A percentile compares a stretch with the other conserved stretches of the same genome.
Conservation (phyloP, 495 filamentous ascomycete genomes). For the Xylaria cubensis region DNA sequence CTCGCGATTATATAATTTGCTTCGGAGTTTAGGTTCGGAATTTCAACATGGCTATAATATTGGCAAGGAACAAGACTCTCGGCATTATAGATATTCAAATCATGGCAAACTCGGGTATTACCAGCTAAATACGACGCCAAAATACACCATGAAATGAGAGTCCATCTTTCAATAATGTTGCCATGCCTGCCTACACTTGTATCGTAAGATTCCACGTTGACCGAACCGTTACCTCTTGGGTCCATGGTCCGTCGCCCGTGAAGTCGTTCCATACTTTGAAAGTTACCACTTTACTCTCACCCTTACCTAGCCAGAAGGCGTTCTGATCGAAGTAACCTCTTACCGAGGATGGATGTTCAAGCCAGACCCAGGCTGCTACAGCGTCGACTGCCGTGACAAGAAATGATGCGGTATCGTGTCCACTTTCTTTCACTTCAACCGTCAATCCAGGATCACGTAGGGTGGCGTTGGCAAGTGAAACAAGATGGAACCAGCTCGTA, state of each 20-base stretch:
- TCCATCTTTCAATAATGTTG: no score
- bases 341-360: slow-evolving; percentile 9
- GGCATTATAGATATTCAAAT: no score
- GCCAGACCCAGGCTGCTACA: slow-evolving; percentile 4
- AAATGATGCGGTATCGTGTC: not conserved
- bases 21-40: no score
- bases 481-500: slow-evolving; percentile 11
- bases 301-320: not conserved
- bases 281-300: not conserved
- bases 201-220: slow-evolving; percentile 1
- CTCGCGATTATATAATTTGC: no score
- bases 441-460: not conserved
- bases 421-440: not conserved
- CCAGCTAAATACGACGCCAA: no score
- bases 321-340: not conserved
- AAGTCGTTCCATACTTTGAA: slow-evolving; percentile 9
- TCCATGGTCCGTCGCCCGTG: not conserved
- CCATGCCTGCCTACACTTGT: not conserved
- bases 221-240: not conserved
- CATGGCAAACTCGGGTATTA: no score
- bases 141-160: no score
- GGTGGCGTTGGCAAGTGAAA: not conserved
- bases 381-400: slow-evolving; percentile 1
- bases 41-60: no score
- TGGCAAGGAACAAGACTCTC: no score